These are phyloP conservation scores for Vaccinium vitisidaea DNA, from an alignment of 148 eudicot genomes.

Conservation along the genomic window DNA sequence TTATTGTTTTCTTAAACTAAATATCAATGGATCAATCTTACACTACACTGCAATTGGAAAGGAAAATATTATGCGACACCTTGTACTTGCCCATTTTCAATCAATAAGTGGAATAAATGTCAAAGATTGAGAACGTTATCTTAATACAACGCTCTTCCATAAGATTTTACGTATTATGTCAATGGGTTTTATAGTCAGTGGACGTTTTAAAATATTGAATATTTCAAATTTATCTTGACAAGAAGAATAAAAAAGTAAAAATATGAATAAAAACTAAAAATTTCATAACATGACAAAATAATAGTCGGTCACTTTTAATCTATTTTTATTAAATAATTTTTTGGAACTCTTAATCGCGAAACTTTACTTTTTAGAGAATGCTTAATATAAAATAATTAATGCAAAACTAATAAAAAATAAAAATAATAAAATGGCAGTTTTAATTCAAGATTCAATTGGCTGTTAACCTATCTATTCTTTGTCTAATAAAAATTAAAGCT, in stretches of 20 bases:
- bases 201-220: background rate
- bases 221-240: background rate
- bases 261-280: too few relatives aligned
- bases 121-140: background rate
- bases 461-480: too few relatives aligned
- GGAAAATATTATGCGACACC: background rate
- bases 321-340: too few relatives aligned
- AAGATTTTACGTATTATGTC: background rate
- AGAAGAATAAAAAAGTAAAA: background rate
- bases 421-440: too few relatives aligned
- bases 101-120: background rate
- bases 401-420: too few relatives aligned
- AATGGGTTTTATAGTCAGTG: background rate
- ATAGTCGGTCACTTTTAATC: too few relatives aligned
- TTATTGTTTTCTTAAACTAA: background rate
- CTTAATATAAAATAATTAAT: too few relatives aligned
- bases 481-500: too few relatives aligned
- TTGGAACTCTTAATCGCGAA: background rate
- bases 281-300: background rate
- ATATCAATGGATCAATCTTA: background rate
- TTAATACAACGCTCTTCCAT: background rate
- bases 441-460: too few relatives aligned
- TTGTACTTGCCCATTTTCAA: background rate
- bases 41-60: background rate
- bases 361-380: too few relatives aligned